Evolutionary conservation across 139 green algal genomes (phyloP).

Genomic region (Chlamydomonas incerta): DNA sequence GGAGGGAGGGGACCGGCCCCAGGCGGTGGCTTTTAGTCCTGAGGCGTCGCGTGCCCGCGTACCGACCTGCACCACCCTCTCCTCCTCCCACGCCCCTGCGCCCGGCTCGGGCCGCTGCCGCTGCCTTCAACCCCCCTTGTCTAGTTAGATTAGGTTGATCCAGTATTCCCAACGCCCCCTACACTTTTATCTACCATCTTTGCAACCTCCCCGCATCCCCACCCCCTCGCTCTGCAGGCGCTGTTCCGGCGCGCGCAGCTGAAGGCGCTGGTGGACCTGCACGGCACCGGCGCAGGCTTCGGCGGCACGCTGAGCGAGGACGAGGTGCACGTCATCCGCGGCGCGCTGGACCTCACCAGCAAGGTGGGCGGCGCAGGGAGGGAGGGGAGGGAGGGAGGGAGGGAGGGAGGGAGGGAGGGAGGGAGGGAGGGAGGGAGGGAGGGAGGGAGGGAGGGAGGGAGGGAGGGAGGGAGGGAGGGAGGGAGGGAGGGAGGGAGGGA

Average conservation of each 20-base stretch:
- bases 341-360: constrained; percentile 89
- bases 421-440: neutral
- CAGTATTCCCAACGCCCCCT: too few relatives aligned
- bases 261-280: constrained; percentile 91
- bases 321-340: constrained; percentile 75
- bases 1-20: too few relatives aligned
- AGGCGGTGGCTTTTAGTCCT: too few relatives aligned
- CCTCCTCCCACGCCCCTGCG: too few relatives aligned
- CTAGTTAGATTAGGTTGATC: too few relatives aligned
- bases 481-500: neutral
- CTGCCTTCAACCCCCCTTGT: too few relatives aligned
- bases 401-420: neutral
- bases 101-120: too few relatives aligned
- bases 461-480: too few relatives aligned
- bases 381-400: neutral
- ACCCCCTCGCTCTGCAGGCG: constrained; percentile 41
- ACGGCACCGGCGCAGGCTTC: constrained; percentile 77
- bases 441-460: too few relatives aligned
- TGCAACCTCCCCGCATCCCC: neutral
- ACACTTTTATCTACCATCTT: too few relatives aligned
- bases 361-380: constrained; percentile 64
- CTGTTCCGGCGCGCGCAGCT: constrained; percentile 87
- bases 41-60: too few relatives aligned
- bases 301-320: constrained; percentile 78
- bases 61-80: too few relatives aligned